Base-by-base conservation (phyloP, 163 green algal species). In the Scenedesmus sp. region DNA sequence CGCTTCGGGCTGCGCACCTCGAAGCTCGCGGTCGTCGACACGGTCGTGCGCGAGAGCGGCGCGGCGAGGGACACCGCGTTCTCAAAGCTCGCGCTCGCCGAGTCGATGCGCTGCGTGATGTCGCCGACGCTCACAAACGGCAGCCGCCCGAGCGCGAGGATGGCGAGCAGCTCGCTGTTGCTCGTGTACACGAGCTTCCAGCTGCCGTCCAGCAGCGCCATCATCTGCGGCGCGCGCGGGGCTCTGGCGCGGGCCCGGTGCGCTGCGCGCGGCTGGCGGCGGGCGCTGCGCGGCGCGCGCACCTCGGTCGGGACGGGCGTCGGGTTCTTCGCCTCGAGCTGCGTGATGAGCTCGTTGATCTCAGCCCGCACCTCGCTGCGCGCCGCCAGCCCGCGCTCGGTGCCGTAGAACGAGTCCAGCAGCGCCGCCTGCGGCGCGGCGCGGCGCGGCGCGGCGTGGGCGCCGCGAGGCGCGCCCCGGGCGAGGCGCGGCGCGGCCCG, bases 281-380 rank as follows among this genome's bases (percentile, higher is more conserved):
- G 10, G 53, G 5, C 14, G 22, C n/a, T 7, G 10, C 3, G 28
- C 17, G 11, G 44, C 24, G 57, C 56, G 28, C 80, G 22, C 51
- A 90, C 85, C 42, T 91, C 85, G 39, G 88, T 86, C 4, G 87
- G 85, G 26, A 80, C 86, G 2, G 88, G 80, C 9, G 78, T 90
- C 6, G 91, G 89, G 85, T 93, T 94, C 44, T 77, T 77, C 22
- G 91, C 87, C 75, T 96, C 91, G 50, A 96, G 83, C 77, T 92
- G 88, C 20, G 81, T 74, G 33, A 97, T 92, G 57, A 97, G 83
- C 86, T 97, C 92, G 62, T 90, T 91, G 69, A 97, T 88, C 77
- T 95, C 87, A 15, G 88, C 92, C 2, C 91, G 77, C 1, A 89
- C 77, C 62, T 97, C 91, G 34, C 78, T 88, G 39, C 87, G 76